phyloP scores from a whole-genome alignment of 495 filamentous ascomycete species.

The Penicillium steckii region DNA sequence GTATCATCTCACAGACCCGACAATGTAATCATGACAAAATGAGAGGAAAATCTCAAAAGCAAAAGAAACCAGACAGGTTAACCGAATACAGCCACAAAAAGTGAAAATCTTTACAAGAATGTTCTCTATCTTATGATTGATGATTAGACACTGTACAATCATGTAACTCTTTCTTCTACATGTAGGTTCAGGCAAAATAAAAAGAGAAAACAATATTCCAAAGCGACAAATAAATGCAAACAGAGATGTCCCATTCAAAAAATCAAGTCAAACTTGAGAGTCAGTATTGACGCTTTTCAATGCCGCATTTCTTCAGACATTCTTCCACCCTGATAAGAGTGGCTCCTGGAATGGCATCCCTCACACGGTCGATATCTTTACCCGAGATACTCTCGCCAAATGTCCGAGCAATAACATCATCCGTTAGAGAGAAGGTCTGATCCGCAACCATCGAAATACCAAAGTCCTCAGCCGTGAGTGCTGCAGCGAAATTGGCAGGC shows the following conservation, averaged over 20 bases:
- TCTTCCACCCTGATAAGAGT: conserved; percentile 23
- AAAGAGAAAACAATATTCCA: background rate
- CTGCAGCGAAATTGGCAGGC: conserved; percentile 27
- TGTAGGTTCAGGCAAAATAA: background rate
- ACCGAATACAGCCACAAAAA: too few species aligned
- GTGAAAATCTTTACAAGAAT: too few species aligned
- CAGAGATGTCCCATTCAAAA: too few species aligned
- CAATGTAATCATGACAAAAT: too few species aligned
- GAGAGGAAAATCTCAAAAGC: too few species aligned
- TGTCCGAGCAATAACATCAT: conserved; percentile 18
- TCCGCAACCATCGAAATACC: conserved; percentile 18
- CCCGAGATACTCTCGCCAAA: conserved; percentile 27
- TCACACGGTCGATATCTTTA: conserved; percentile 26
- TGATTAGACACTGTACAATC: too few species aligned
- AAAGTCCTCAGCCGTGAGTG: conserved; percentile 25
- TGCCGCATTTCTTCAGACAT: conserved; percentile 27
- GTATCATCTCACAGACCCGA: too few species aligned
- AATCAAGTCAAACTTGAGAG: background rate
- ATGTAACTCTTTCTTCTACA: too few species aligned
- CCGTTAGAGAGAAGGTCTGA: conserved; percentile 16
- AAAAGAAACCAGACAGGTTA: too few species aligned
- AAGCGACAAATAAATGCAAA: background rate
- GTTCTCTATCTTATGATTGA: too few species aligned
- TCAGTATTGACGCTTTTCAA: conserved; percentile 13
- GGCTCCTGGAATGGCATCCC: conserved; percentile 15